phyloP scores from a whole-genome alignment of 2,329 filamentous ascomycete species.

The Cytospora piceae region DNA sequence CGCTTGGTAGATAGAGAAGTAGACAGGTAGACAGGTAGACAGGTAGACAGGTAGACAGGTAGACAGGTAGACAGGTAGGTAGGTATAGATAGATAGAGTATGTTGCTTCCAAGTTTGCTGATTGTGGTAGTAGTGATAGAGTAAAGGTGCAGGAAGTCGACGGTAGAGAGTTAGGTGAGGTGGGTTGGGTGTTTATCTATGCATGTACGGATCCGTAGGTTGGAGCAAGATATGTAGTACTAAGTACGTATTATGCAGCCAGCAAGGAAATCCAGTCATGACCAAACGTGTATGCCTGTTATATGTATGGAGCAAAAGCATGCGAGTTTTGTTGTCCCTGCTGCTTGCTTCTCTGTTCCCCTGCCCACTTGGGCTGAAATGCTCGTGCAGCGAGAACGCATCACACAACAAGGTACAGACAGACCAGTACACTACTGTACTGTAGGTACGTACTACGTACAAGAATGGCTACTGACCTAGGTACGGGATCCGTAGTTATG shows the following conservation, averaged over 20 bases:
- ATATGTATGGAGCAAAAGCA: conserved; percentile 7
- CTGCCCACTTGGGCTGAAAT: conserved; percentile 31
- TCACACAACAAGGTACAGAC: conserved; percentile 17
- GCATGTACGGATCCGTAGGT: conserved; percentile 14
- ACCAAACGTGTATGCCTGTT: conserved; percentile 7
- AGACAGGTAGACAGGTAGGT: background rate
- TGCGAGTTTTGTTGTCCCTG: conserved; percentile 24
- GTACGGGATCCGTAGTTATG: background rate
- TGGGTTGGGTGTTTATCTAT: conserved; percentile 16
- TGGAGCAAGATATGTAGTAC: conserved; percentile 15
- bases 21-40: background rate
- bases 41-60: background rate
- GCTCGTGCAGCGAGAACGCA: conserved; percentile 5
- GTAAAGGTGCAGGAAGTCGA: background rate
- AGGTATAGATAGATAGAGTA: background rate
- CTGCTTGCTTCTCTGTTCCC: conserved; percentile 14
- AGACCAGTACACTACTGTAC: background rate
- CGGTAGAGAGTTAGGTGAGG: conserved; percentile 13
- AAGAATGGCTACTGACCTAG: background rate
- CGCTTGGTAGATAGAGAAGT: background rate
- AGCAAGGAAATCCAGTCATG: conserved; percentile 1
- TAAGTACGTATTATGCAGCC: conserved; percentile 27
- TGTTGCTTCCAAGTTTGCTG: background rate
- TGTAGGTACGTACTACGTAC: conserved; percentile 16
- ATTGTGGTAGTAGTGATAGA: background rate